phyloP scores from a whole-genome alignment of 306 rosid species.

The Hylodesmum podocarpum region DNA sequence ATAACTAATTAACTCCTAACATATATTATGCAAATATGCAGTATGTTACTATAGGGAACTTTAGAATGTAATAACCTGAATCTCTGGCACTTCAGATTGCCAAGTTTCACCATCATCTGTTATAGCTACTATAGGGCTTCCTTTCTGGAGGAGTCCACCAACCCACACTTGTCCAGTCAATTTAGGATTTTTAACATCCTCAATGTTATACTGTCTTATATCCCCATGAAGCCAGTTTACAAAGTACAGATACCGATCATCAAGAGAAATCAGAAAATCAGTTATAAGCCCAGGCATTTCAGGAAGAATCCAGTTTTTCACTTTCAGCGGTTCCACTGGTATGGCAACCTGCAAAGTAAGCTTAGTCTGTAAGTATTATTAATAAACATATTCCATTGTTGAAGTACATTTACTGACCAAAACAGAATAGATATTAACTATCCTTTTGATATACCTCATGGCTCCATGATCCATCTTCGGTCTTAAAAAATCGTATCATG shows the following conservation, averaged over 20 bases:
- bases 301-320: conserved; percentile 91
- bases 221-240: conserved; percentile 99
- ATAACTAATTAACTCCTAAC: neutral
- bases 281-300: conserved; percentile 97
- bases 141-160: conserved; percentile 82
- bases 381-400: neutral
- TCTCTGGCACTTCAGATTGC: conserved; percentile 80
- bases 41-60: neutral
- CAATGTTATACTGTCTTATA: conserved; percentile 85
- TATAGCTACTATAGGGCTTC: conserved; percentile 62
- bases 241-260: conserved; percentile 80
- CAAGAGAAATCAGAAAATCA: conserved; percentile 84
- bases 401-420: neutral
- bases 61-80: conserved; percentile 55
- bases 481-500: conserved; percentile 82
- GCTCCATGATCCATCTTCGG: conserved; percentile 77
- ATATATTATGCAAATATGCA: neutral
- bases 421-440: neutral
- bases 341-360: conserved; percentile 62
- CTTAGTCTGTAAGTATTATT: neutral
- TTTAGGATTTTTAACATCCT: conserved; percentile 67
- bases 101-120: conserved; percentile 68
- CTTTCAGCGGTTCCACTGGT: conserved; percentile 73
- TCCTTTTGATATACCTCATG: conserved; percentile 65
- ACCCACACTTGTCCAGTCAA: conserved; percentile 85